These are phyloP conservation scores for Xylariomycetidae sp. DNA, from an alignment of 2,329 filamentous ascomycete genomes.

Conservation along the genomic window DNA sequence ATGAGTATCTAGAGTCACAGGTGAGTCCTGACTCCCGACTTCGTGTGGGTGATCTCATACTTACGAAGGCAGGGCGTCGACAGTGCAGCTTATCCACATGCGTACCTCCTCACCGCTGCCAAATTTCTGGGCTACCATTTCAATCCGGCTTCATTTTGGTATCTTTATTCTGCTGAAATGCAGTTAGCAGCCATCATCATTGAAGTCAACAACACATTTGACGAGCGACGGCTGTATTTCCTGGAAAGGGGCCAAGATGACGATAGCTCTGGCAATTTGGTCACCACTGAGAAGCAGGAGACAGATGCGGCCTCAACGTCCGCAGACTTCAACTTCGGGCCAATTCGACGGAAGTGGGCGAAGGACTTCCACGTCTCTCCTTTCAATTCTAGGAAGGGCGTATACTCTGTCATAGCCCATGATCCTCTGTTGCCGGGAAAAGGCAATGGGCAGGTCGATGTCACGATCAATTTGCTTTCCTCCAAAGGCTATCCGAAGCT, in stretches of 20 bases:
- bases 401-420: constrained; percentile 43
- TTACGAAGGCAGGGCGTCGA: constrained; percentile 44
- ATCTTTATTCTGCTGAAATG: constrained; percentile 57
- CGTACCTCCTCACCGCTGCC: constrained; percentile 66
- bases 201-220: constrained; percentile 74
- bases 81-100: constrained; percentile 55
- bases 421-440: constrained; percentile 42
- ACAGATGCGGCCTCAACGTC: constrained; percentile 3
- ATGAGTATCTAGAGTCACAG: constrained; percentile 50
- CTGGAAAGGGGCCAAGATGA: constrained; percentile 35
- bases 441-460: constrained; percentile 46
- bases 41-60: constrained; percentile 1
- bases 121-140: constrained; percentile 65
- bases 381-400: constrained; percentile 59
- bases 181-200: constrained; percentile 59
- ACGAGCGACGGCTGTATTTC: constrained; percentile 62
- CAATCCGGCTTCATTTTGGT: constrained; percentile 76
- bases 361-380: constrained; percentile 76
- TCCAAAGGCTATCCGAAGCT: constrained; percentile 56
- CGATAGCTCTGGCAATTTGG: background rate
- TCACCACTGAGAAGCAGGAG: background rate
- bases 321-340: constrained; percentile 3
- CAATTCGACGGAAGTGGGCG: constrained; percentile 47
- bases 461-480: constrained; percentile 54
- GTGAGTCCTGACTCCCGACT: constrained; percentile 30